phyloP scores from a whole-genome alignment of 768 basidiomycete species.

The Coprinellus micaceus region DNA sequence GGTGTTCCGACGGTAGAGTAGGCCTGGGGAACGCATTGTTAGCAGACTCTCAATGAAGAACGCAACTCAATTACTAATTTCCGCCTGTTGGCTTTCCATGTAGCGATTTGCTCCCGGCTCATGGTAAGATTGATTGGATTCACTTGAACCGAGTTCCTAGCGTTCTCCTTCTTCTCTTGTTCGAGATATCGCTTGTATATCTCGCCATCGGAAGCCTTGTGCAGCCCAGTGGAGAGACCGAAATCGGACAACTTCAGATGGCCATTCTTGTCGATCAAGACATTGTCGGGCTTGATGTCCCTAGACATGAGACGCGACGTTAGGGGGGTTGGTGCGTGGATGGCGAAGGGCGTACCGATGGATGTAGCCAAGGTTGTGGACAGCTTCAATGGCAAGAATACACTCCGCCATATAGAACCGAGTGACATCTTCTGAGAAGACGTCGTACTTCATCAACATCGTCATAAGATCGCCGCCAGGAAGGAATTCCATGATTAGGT shows the following conservation, averaged over 20 bases:
- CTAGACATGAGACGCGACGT: slow-evolving; percentile 37
- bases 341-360: slow-evolving; percentile 65
- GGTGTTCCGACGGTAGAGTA: slow-evolving; percentile 84
- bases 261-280: slow-evolving; percentile 94
- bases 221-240: slow-evolving; percentile 94
- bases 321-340: background rate
- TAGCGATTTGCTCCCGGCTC: slow-evolving; percentile 94
- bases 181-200: slow-evolving; percentile 92
- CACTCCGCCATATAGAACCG: slow-evolving; percentile 99
- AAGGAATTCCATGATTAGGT: slow-evolving; percentile 88
- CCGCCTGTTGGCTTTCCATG: slow-evolving; percentile 97
- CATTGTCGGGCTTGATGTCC: slow-evolving; percentile 99
- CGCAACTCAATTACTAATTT: slow-evolving; percentile 62
- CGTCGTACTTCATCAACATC: slow-evolving; percentile 99
- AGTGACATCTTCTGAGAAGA: slow-evolving; percentile 97
- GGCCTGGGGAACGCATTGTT: slow-evolving; percentile 48
- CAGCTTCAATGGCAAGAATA: slow-evolving; percentile 95
- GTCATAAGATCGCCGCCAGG: slow-evolving; percentile 99
- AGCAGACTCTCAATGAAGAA: background rate
- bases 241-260: slow-evolving; percentile 98
- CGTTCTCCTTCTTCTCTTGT: slow-evolving; percentile 58
- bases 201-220: slow-evolving; percentile 91
- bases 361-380: slow-evolving; percentile 98
- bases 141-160: slow-evolving; percentile 94
- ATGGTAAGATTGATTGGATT: slow-evolving; percentile 97